phyloP scores from a whole-genome alignment of 106 monocot species.

The Alisma plantagoaquatica region DNA sequence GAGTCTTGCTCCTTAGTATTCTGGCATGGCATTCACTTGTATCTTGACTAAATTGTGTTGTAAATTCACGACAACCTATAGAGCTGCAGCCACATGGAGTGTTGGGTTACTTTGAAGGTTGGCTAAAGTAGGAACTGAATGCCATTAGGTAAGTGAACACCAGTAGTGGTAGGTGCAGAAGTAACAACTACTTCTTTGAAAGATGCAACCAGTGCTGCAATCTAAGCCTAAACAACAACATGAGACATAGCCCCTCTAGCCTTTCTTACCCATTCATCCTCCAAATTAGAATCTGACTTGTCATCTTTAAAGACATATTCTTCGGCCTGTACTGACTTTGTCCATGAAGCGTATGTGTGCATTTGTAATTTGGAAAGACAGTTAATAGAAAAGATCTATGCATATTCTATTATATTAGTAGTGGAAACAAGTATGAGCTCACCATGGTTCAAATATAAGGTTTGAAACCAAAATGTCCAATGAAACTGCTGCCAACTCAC shows the following conservation, averaged over 20 bases:
- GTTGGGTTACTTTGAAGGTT: constrained; percentile 12
- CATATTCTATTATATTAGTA: too few species aligned
- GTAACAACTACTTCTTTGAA: constrained; percentile 32
- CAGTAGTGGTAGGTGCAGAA: constrained; percentile 16
- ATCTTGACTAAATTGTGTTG: constrained; percentile 90
- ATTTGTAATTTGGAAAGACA: too few species aligned
- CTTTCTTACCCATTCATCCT: constrained; percentile 76
- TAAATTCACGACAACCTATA: constrained; percentile 78
- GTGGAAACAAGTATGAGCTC: too few species aligned
- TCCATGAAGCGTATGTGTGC: too few species aligned
- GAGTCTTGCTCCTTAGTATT: constrained; percentile 85
- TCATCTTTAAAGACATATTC: constrained; percentile 97
- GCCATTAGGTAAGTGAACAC: constrained; percentile 29
- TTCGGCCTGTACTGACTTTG: constrained; percentile 87
- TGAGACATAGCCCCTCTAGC: constrained; percentile 72
- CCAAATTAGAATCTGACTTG: constrained; percentile 91
- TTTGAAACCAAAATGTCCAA: too few species aligned
- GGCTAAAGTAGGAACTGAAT: constrained; percentile 26
- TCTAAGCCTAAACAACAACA: constrained; percentile 49
- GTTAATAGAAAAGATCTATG: too few species aligned
- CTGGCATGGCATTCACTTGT: constrained; percentile 89
- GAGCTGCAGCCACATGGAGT: constrained; percentile 70
- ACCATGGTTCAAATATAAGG: too few species aligned
- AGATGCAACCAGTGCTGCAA: constrained; percentile 51
- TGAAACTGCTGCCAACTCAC: too few species aligned